Evolutionary conservation across 768 basidiomycete species (phyloP), one percentile per base, ranked within the genome.

Genomic region (Pilatotrama ljubarskyi): DNA sequence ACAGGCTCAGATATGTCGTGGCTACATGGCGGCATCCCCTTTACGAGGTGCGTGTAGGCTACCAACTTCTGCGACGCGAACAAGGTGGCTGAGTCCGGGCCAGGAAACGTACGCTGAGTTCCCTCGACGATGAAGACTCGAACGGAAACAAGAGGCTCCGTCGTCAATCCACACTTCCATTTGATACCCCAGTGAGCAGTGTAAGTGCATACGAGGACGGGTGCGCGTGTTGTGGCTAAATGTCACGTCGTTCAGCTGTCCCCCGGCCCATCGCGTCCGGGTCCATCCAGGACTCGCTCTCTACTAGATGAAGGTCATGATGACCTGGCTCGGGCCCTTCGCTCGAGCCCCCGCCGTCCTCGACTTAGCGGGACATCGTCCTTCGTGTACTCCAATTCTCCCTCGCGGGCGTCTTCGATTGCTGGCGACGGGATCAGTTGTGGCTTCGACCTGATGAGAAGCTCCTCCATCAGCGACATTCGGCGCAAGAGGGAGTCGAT

Each of bases 361-460:
- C 56, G 61, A 6, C 41, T 63, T 5, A 55, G 56, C 42, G 47
- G 47, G 37, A 15, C 44, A 8, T 54, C 61, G 17, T 60, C 59
- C 10, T 61, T 61, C 51, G 26, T 51, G 2, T 49, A 55, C 26
- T 61, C 52, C 6, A 50, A 49, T 13, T 41, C 61, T 1, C 51
- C 53, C 17, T 63, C 61, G 2, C 43, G 61, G 40, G 52, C 61
- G 52, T 55, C 51, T 22, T 63, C 57, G 32, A 54, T 63, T 18
- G 62, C 51, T 40, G 51, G 52, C n/a, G 48, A 58, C 26, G 37
- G 36, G 20, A 41, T 55, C 24, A 40, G 37, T 15, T 43, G 41
- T 8, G 44, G 51, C 46, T 62, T 47, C 46, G 55, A 38, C 15
- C 37, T 57, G 47, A 55, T 55, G 56, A 52, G 62, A 24, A 56